Percentiles rank a stretch among this genome's conserved stretches.
phyloP scores from a whole-genome alignment of 139 green algal genomes.

The Volvox africanus region DNA sequence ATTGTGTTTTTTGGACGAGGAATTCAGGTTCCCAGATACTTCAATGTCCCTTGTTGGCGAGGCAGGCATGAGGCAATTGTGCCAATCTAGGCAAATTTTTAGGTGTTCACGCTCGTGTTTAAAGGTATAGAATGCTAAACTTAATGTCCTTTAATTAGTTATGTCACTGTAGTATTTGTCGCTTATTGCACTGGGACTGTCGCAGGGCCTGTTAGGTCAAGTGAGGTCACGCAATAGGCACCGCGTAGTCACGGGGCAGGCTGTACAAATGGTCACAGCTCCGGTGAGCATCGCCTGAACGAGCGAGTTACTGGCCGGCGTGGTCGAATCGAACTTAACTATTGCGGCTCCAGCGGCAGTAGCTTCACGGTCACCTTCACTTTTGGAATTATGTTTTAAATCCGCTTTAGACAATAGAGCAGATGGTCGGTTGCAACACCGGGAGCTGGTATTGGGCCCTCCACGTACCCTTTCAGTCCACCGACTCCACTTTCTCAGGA shows the following conservation, averaged over 20 bases:
- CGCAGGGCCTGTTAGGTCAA: not conserved
- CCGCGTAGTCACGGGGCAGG: not conserved
- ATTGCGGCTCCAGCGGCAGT: no score
- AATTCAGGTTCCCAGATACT: no score
- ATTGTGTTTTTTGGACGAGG: no score
- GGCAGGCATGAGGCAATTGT: slow-evolving; percentile 6
- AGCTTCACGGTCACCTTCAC: no score
- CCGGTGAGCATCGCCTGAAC: not conserved
- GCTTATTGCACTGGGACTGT: not conserved
- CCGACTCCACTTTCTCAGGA: no score
- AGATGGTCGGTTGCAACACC: no score
- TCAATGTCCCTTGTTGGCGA: slow-evolving; percentile 23
- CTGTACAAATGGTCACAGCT: not conserved
- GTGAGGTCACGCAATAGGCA: not conserved
- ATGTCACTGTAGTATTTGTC: not conserved
- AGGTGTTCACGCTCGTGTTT: not conserved
- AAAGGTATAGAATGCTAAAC: not conserved
- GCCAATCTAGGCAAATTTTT: not conserved
- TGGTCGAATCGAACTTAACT: no score
- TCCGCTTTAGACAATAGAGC: no score
- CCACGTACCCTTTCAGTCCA: no score
- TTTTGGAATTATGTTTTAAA: no score
- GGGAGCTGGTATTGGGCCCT: no score
- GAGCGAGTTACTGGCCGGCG: no score
- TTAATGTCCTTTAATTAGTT: not conserved